Conservation (phyloP, 176 grass and related monocot species). For the Oryza australiensis region DNA sequence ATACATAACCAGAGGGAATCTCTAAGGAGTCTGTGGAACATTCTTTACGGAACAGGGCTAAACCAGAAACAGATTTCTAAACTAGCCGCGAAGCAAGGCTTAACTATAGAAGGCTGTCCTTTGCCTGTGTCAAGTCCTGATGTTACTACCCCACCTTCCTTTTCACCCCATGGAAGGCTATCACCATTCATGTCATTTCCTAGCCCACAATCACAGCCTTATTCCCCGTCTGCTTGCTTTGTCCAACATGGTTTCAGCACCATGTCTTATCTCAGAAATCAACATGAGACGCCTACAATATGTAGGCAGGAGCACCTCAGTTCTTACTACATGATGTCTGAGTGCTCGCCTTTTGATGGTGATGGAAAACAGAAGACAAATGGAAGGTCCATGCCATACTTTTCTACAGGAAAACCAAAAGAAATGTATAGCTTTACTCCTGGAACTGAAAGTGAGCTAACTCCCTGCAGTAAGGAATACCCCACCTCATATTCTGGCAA, state of each 20-base stretch:
- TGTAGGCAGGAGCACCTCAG: slow-evolving; percentile 68
- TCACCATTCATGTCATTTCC: slow-evolving; percentile 56
- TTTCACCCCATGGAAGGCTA: slow-evolving; percentile 30
- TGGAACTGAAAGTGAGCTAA: not conserved
- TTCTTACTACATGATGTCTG: slow-evolving; percentile 72
- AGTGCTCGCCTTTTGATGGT: slow-evolving; percentile 36
- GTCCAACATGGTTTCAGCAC: slow-evolving; percentile 88
- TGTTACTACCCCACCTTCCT: slow-evolving; percentile 28
- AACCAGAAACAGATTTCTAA: slow-evolving; percentile 86
- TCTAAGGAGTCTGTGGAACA: slow-evolving; percentile 81
- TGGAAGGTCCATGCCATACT: slow-evolving; percentile 40
- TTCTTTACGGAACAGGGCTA: slow-evolving; percentile 84
- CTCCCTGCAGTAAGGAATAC: slow-evolving; percentile 9
- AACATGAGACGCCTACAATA: slow-evolving; percentile 54
- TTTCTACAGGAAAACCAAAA: slow-evolving; percentile 46
- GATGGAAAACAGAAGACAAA: slow-evolving; percentile 44
- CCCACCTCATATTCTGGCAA: slow-evolving; percentile 32
- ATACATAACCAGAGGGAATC: slow-evolving; percentile 97
- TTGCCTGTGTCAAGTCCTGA: slow-evolving; percentile 51
- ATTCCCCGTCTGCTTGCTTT: slow-evolving; percentile 58
- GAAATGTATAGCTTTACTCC: slow-evolving; percentile 32
- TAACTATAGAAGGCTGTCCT: slow-evolving; percentile 76
- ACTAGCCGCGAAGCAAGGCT: slow-evolving; percentile 84
- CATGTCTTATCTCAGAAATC: slow-evolving; percentile 49
- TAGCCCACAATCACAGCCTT: slow-evolving; percentile 32